Percentiles rank a stretch among this genome's conserved stretches.
phyloP scores from a whole-genome alignment of 2,329 filamentous ascomycete genomes.

The Incumbomyces lentus region DNA sequence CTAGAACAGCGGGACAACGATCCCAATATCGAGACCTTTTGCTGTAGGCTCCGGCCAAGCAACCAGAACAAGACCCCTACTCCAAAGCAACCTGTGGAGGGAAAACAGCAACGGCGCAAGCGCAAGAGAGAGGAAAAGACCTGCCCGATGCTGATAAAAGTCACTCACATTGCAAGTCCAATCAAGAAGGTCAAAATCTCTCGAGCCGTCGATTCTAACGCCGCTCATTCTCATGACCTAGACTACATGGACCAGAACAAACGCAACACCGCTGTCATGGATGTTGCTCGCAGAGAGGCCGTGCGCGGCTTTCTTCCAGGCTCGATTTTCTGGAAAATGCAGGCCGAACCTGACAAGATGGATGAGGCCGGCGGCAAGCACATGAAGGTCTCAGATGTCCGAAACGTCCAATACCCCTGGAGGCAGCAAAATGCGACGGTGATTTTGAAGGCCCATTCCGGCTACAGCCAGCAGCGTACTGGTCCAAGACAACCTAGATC shows the following conservation, averaged over 20 bases:
- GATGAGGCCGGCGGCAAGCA: constrained; percentile 36
- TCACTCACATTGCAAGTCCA: constrained; percentile 34
- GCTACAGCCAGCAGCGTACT: constrained; percentile 22
- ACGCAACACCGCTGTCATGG: constrained; percentile 39
- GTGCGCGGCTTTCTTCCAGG: constrained; percentile 38
- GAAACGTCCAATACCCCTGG: constrained; percentile 40
- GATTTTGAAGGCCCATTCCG: constrained; percentile 34
- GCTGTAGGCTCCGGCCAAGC: constrained; percentile 34
- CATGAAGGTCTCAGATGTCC: constrained; percentile 37
- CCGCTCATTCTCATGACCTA: constrained; percentile 35
- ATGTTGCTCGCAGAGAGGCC: constrained; percentile 35
- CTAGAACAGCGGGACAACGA: constrained; percentile 11
- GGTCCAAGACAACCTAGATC: neutral
- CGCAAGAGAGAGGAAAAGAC: constrained; percentile 35
- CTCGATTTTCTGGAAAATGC: constrained; percentile 40
- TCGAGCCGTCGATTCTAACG: constrained; percentile 31
- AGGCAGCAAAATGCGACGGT: constrained; percentile 35
- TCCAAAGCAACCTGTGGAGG: constrained; percentile 31
- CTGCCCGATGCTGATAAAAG: constrained; percentile 40
- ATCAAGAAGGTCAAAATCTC: constrained; percentile 35
- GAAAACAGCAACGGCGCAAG: constrained; percentile 37
- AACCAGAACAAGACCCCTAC: constrained; percentile 31
- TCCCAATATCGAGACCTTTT: constrained; percentile 34
- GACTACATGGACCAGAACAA: constrained; percentile 40
- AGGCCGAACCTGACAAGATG: constrained; percentile 35